phyloP scores from a whole-genome alignment of 495 filamentous ascomycete genomes.

The Chaetomium fimeti region DNA sequence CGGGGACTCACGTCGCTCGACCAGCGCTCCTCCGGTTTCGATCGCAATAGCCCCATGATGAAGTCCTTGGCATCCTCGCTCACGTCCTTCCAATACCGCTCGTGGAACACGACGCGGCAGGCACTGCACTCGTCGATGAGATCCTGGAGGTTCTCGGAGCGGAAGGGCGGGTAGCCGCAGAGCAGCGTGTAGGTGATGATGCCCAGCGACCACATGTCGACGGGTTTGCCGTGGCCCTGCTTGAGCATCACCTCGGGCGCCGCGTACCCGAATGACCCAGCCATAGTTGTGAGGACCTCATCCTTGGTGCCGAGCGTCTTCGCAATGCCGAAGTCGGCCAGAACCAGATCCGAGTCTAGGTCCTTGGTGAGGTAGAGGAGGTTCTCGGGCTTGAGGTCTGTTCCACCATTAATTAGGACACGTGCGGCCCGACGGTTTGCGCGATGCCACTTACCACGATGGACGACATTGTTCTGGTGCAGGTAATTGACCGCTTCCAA shows the following conservation, averaged over 20 bases:
- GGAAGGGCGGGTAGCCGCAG: constrained; percentile 97
- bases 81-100: constrained; percentile 97
- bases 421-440: background rate
- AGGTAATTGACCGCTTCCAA: constrained; percentile 93
- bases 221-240: constrained; percentile 95
- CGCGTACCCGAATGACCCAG: constrained; percentile 96
- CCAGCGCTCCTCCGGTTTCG: constrained; percentile 71
- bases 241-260: constrained; percentile 99
- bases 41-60: constrained; percentile 77
- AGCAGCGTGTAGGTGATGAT: constrained; percentile 99
- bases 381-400: constrained; percentile 98
- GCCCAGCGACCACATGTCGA: constrained; percentile 98
- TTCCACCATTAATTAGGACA: constrained; percentile 19
- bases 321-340: constrained; percentile 98
- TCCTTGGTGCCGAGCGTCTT: constrained; percentile 93
- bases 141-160: constrained; percentile 87
- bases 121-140: constrained; percentile 92
- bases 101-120: constrained; percentile 93
- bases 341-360: constrained; percentile 75
- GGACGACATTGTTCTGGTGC: constrained; percentile 92
- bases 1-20: constrained; percentile 61
- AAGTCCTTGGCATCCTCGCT: constrained; percentile 95
- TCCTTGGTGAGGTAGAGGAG: constrained; percentile 85
- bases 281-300: constrained; percentile 96
- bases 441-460: constrained; percentile 64